These are phyloP conservation scores for Botryotinia convoluta DNA, from an alignment of 2,329 filamentous ascomycete genomes.

Conservation along the genomic window DNA sequence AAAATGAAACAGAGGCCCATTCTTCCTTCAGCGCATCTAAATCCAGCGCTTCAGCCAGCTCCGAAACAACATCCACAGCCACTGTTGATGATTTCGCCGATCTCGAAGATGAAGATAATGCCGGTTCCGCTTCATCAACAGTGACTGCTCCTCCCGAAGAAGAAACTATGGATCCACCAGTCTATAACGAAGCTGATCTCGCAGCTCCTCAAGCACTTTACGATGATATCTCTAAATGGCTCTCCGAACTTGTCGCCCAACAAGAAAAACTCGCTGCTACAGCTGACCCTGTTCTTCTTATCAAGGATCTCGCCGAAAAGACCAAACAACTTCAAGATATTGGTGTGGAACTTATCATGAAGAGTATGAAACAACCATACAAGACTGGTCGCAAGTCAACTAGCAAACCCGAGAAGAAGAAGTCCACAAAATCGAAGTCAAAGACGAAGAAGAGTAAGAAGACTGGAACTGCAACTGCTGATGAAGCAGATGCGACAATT, in stretches of 20 bases:
- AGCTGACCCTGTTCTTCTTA: conserved; percentile 72
- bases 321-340: conserved; percentile 69
- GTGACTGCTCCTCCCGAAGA: conserved; percentile 41
- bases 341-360: conserved; percentile 68
- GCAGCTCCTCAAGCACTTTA: conserved; percentile 60
- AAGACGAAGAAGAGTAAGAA: conserved; percentile 40
- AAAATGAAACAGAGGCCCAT: conserved; percentile 62
- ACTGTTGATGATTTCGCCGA: conserved; percentile 59
- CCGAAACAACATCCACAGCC: conserved; percentile 41
- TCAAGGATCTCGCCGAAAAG: conserved; percentile 68
- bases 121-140: conserved; percentile 30
- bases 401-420: conserved; percentile 39
- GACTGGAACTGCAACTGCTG: conserved; percentile 36
- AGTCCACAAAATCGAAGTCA: conserved; percentile 31
- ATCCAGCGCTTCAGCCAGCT: conserved; percentile 38
- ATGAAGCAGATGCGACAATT: conserved; percentile 41
- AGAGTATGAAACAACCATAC: conserved; percentile 56
- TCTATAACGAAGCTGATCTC: conserved; percentile 74
- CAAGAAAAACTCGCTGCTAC: conserved; percentile 69
- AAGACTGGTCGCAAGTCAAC: conserved; percentile 32
- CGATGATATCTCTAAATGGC: conserved; percentile 66
- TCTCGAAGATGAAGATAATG: conserved; percentile 69
- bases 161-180: conserved; percentile 57
- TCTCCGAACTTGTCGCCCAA: conserved; percentile 65
- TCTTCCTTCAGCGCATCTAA: conserved; percentile 51